These are phyloP conservation scores for Fraxinus velutina DNA, from an alignment of 305 asterid genomes.

Conservation along the genomic window DNA sequence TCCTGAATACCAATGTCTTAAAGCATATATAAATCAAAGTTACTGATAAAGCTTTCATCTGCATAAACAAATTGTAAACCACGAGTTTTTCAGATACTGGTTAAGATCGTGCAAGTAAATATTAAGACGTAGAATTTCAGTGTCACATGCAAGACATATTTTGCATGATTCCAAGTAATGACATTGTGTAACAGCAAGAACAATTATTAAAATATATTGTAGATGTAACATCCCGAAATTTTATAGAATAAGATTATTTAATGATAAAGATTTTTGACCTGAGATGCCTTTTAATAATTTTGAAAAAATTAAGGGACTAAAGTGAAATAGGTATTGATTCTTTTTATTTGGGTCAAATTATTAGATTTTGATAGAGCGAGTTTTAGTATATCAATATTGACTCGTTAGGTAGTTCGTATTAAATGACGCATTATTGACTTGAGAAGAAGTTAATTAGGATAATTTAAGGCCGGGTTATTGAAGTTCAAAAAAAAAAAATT, in stretches of 20 bases:
- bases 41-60: conserved; percentile 2
- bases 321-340: background rate
- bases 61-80: conserved; percentile 1
- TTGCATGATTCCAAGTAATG: background rate
- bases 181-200: background rate
- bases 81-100: background rate
- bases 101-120: background rate
- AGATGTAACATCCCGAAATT: background rate
- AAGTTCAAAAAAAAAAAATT: background rate
- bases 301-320: background rate
- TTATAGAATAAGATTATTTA: background rate
- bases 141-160: background rate
- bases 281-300: background rate
- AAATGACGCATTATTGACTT: background rate
- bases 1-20: conserved; percentile 1
- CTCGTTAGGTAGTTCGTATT: background rate
- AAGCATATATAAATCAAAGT: conserved; percentile 8
- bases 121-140: background rate
- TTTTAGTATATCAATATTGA: background rate
- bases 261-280: background rate
- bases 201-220: background rate
- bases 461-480: background rate
- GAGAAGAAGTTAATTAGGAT: background rate
- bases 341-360: background rate
- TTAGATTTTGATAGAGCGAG: background rate